Evolutionary conservation across 2,329 filamentous ascomycete genomes (phyloP), one percentile per base, ranked within the genome.

Genomic region (Herpotrichia juniperi): DNA sequence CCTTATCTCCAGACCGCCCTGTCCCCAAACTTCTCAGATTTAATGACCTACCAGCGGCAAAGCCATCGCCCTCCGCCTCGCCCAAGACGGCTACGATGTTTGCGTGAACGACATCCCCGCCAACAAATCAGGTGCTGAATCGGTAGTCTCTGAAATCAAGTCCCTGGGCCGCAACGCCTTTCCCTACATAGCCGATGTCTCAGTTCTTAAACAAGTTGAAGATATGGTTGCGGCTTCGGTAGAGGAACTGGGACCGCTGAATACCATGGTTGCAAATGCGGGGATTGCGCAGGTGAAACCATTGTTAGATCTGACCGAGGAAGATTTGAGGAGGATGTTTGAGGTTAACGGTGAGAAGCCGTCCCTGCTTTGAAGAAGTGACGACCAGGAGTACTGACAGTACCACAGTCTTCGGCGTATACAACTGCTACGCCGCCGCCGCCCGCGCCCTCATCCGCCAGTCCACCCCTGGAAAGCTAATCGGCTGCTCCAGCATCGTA

Each of bases 401-500:
- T 40, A 4, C 4, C 14, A 3, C 21, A 40, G 83, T 89, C 21
- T 79, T 78, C 42, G 87, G 87, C 4, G 79, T 87, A 0, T 86
- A 85, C 61, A 84, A 88, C 61, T 88, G 84, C 72, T 87, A 87
- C 60, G 77, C 79, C 5, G 78, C 80, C 2, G 87, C 85, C 0
- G 87, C 86, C 1, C 81, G 79, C 63, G 86, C 88, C 62, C 81
- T 89, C 76, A 87, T 89, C 61, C 73, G 74, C 25, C 86, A 89
- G 64, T 82, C 81, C 2, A 52, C 42, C 7, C 63, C 65, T 10
- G 73, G 73, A 14, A 84, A 84, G 58, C 37, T 40, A 12, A 40
- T 40, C 14, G 37, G 37, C 12, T 40, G 37, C 12, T 40, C 37
- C 10, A 24, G 19, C 21, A 81, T 89, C 44, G 84, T 83, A 0